Evolutionary conservation across 2,329 filamentous ascomycete genomes (phyloP).

Genomic region (Fusarium luffae): DNA sequence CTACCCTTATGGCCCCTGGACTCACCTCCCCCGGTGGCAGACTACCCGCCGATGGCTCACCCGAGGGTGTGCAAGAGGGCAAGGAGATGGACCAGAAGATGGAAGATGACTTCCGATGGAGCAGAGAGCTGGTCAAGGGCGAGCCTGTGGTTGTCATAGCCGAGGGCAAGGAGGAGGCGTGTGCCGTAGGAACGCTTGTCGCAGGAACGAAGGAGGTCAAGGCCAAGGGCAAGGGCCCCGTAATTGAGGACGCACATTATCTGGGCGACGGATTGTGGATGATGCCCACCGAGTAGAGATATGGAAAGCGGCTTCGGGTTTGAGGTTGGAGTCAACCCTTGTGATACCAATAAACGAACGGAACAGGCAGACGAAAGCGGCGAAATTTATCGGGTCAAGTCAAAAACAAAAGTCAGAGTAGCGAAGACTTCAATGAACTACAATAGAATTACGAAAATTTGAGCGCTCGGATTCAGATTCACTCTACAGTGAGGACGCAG

Average conservation of each 20-base stretch:
- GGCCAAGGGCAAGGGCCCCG: constrained; percentile 92
- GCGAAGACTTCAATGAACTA: background rate
- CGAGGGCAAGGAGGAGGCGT: constrained; percentile 93
- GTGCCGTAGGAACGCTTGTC: constrained; percentile 85
- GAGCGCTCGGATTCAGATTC: background rate
- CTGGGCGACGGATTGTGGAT: constrained; percentile 95
- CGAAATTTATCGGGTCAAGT: background rate
- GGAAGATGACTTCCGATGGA: constrained; percentile 67
- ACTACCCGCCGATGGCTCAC: constrained; percentile 68
- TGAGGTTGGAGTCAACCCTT: constrained; percentile 10
- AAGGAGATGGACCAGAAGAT: constrained; percentile 56
- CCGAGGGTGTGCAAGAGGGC: constrained; percentile 50
- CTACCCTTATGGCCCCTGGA: constrained; percentile 95
- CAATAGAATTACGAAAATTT: background rate
- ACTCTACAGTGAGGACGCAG: background rate
- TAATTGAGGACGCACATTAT: constrained; percentile 93
- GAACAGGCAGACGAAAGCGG: background rate
- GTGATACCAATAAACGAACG: constrained; percentile 38
- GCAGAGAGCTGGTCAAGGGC: constrained; percentile 78
- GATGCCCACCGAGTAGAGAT: constrained; percentile 62
- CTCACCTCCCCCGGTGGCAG: constrained; percentile 85
- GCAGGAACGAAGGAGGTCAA: constrained; percentile 92
- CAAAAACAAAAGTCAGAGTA: background rate
- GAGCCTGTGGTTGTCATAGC: constrained; percentile 89
- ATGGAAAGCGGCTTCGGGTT: background rate